Evolutionary conservation across 805 yeast genomes (phyloP).

Genomic region (Candida taoyuanica): DNA sequence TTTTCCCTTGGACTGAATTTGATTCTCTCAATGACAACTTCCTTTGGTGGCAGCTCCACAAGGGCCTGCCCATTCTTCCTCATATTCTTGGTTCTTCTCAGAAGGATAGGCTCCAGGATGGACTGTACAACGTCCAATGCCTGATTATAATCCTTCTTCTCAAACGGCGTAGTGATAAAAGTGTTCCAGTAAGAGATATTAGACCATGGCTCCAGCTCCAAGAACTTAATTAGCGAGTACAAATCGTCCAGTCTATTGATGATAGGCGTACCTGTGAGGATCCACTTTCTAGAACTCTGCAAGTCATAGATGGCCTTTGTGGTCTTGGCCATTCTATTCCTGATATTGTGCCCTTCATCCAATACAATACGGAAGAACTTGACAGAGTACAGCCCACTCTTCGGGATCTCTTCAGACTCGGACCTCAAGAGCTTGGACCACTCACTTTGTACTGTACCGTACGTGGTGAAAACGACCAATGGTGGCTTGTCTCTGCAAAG

Average conservation of each 20-base stretch:
- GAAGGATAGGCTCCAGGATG: slow-evolving; percentile 73
- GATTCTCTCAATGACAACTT: slow-evolving; percentile 63
- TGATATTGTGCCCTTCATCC: slow-evolving; percentile 88
- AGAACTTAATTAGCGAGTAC: slow-evolving; percentile 67
- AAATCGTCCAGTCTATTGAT: slow-evolving; percentile 85
- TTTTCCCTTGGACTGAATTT: slow-evolving; percentile 63
- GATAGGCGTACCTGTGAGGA: slow-evolving; percentile 90
- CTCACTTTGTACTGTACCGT: slow-evolving; percentile 81
- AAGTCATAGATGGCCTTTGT: slow-evolving; percentile 72
- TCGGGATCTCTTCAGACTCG: slow-evolving; percentile 17
- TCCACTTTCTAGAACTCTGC: slow-evolving; percentile 69
- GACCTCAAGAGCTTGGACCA: slow-evolving; percentile 41
- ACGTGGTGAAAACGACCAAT: slow-evolving; percentile 72
- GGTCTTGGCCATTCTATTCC: slow-evolving; percentile 74
- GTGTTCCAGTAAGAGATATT: slow-evolving; percentile 83
- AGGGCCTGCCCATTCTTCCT: slow-evolving; percentile 71
- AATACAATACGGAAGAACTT: slow-evolving; percentile 71
- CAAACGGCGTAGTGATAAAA: slow-evolving; percentile 80
- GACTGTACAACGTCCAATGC: slow-evolving; percentile 84
- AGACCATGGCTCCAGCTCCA: slow-evolving; percentile 86
- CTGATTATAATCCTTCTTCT: slow-evolving; percentile 59
- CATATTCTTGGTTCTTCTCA: slow-evolving; percentile 86
- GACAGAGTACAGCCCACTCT: slow-evolving; percentile 62
- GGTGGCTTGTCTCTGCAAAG: slow-evolving; percentile 52
- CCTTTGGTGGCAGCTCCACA: slow-evolving; percentile 73